Base-by-base conservation (phyloP, 2,329 filamentous ascomycete genomes). In the Phaeosphaeriaceae sp. region DNA sequence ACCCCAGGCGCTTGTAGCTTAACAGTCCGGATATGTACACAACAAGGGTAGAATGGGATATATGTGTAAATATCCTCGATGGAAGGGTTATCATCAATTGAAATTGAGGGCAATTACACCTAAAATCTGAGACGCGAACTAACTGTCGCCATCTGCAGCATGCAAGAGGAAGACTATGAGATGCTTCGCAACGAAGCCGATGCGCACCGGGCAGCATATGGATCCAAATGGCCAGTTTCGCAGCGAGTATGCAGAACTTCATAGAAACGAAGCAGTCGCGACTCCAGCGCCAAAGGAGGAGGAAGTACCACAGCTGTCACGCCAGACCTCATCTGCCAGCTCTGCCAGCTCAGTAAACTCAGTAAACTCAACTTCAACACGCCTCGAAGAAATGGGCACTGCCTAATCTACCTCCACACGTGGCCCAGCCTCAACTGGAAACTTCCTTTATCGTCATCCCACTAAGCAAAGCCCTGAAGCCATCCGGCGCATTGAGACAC, bases 401-500 rank as follows among this genome's bases (percentile, higher is more conserved):
- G 59, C 60, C 2, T 57, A 50, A 46, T 58, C 52, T 7, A 51
- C 54, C 7, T 46, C 58, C 21, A 42, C 51, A 28, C 58, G 52
- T 26, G 36, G 51, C 3, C 58, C 56, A 21, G 45, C 52, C 20
- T 62, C 56, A 20, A 59, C 42, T 36, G 56, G 53, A 21, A 60
- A 64, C 32, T 42, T 55, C 18, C 51, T 71, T 3, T 58, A 63
- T 28, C 60, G 64, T 9, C 69, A 71, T 40, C 69, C 68, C n/a
- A 72, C 68, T 23, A 87, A 90, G 70, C 79, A 86, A 52, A 81
- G 89, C 61, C 85, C 85, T 12, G 90, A 88, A 16, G 87, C 83
- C 44, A 77, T 92, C 44, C 83, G 83, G 65, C 83, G 89, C 35
- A 90, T 92, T 54, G 82, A 87, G 42, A 92, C 89, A 2, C 82